Base-by-base conservation (phyloP, 495 filamentous ascomycete genomes). In the Hypoxylon lenormandii region DNA sequence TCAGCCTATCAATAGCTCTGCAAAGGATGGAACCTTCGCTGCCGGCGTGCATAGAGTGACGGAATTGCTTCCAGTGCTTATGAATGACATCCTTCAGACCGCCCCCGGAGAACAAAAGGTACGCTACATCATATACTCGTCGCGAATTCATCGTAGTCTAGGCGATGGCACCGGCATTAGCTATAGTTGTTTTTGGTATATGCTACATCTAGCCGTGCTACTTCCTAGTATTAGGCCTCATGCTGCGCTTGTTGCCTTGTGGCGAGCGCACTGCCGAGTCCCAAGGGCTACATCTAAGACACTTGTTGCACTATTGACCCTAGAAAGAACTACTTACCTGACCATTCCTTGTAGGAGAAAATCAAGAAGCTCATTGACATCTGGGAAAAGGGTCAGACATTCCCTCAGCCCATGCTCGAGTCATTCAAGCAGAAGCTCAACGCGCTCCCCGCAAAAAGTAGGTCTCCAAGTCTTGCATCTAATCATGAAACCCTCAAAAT, bases 51-150 rank as follows among this genome's bases (percentile, higher is more conserved):
- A 96, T 89, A 92, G 91, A 89, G 93, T 98, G 78, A 97, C 92
- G 77, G 93, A 97, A 81, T 81, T 97, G 75, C 85, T 98, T 71
- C 93, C 95, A 68, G 87, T 89, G 28, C 80, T 98, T 80, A 97
- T 98, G 92, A 93, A 92, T 82, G 94, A 97, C 80, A 94, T 97
- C 80, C 87, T 96, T 75, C 88, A 90, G 77, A 88, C 86, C 77
- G 90, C 92, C 61, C 95, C 96, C 33, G 88, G 91, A 79, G 93
- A 97, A 81, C 95, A 98, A 89, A 97, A 97, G 93, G 93, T 97
- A 97, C 89, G 93, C 90, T 79, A 74, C 70, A 77, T 72, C 70
- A 70, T 71, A 72, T 62, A 75, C 54, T 72, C 61, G 61, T 62
- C 72, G 72, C 70, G 67, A 68, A 70, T 64, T 74, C 69, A 66